Conservation (phyloP, 495 filamentous ascomycete genomes). For the Thozetella sp. region DNA sequence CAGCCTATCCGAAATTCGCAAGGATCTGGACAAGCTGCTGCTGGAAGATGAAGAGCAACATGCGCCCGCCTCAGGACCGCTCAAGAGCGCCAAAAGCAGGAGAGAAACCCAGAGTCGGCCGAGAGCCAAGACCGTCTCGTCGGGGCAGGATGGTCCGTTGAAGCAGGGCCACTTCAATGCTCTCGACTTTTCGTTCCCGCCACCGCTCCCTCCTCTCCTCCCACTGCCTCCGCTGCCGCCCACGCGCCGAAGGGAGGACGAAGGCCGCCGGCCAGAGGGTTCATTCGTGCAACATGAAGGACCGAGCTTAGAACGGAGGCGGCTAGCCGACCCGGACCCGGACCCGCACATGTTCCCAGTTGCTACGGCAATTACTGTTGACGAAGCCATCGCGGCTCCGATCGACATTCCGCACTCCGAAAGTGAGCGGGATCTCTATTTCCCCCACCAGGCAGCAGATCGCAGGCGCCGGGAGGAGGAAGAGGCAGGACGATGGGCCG, state of each 20-base stretch:
- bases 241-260: too few species aligned
- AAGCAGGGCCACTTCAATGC: neutral
- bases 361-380: conserved; percentile 7
- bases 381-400: conserved; percentile 5
- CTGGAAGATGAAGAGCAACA: neutral
- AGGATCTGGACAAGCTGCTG: neutral
- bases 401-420: neutral
- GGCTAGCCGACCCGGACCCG: neutral
- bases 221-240: too few species aligned
- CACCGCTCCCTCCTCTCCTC: neutral
- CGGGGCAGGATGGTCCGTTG: too few species aligned
- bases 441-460: conserved; percentile 2
- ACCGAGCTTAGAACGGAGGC: neutral
- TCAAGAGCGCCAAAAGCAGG: neutral
- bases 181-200: neutral
- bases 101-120: neutral
- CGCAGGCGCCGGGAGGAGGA: conserved; percentile 9
- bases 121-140: neutral
- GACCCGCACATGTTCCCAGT: neutral
- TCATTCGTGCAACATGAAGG: conserved; percentile 4
- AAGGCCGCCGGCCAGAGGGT: too few species aligned
- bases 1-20: conserved; percentile 1
- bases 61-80: neutral
- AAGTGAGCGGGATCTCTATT: conserved; percentile 3
- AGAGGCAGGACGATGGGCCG: conserved; percentile 18